Evolutionary conservation across 257 asterid genomes (phyloP).

Genomic region (Capsicum rhomboideum): DNA sequence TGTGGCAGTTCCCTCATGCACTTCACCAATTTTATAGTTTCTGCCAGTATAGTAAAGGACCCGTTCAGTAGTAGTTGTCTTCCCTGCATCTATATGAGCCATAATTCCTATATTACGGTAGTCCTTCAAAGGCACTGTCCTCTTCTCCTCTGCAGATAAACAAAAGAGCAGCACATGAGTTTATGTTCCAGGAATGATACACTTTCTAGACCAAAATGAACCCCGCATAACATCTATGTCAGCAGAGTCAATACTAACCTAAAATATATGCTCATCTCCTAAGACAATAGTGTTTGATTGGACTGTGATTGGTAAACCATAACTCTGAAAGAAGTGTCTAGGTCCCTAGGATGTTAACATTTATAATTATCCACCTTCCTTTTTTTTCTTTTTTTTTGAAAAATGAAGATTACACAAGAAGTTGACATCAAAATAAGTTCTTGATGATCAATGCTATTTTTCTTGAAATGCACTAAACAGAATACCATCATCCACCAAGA

Average conservation of each 20-base stretch:
- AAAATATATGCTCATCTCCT: not conserved
- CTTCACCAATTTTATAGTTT: slow-evolving; percentile 96
- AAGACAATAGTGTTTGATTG: not conserved
- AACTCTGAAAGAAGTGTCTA: not conserved
- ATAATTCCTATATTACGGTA: slow-evolving; percentile 95
- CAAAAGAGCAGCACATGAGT: not conserved
- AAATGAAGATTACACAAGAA: not conserved
- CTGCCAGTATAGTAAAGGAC: slow-evolving; percentile 82
- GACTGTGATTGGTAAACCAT: not conserved
- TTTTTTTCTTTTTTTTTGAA: not conserved
- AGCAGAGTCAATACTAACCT: not conserved
- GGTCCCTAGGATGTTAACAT: no score
- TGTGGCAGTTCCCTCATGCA: slow-evolving; percentile 96
- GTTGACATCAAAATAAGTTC: not conserved
- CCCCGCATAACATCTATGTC: not conserved
- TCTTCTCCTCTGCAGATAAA: slow-evolving; percentile 55
- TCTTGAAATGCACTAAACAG: not conserved
- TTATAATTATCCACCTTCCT: not conserved
- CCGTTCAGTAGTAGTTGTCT: slow-evolving; percentile 89
- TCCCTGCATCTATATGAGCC: slow-evolving; percentile 99
- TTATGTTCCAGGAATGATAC: not conserved
- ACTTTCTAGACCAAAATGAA: not conserved
- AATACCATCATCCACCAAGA: not conserved
- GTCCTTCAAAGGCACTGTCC: slow-evolving; percentile 64
- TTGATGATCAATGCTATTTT: not conserved